phyloP scores from a whole-genome alignment of 192 early-diverging fungal species.

The Podila epicladia region DNA sequence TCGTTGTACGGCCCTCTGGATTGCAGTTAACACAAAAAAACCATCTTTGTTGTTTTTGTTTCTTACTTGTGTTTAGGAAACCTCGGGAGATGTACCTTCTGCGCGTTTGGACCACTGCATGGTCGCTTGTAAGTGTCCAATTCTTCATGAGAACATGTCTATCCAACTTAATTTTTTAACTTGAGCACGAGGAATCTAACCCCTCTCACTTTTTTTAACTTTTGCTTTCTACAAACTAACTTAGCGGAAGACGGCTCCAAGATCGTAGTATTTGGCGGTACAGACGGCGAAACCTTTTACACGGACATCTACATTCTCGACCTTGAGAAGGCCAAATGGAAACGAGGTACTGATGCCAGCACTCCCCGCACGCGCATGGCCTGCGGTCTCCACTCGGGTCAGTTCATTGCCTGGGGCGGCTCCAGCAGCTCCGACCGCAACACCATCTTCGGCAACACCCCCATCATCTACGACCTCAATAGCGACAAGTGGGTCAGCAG shows the following conservation, averaged over 20 bases:
- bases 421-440: slow-evolving; percentile 14
- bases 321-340: slow-evolving; percentile 12
- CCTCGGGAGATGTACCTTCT: not conserved
- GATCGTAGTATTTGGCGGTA: slow-evolving; percentile 34
- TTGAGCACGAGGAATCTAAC: not conserved
- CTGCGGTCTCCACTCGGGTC: slow-evolving; percentile 15
- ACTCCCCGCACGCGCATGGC: slow-evolving; percentile 24
- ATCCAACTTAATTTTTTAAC: not conserved
- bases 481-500: not conserved
- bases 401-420: slow-evolving; percentile 40
- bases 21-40: not conserved
- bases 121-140: not conserved
- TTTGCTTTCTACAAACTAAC: not conserved
- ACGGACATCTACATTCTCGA: slow-evolving; percentile 29
- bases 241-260: slow-evolving; percentile 34
- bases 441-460: not conserved
- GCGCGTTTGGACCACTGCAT: slow-evolving; percentile 3
- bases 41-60: not conserved
- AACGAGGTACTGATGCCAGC: not conserved
- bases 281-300: slow-evolving; percentile 7
- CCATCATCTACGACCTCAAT: not conserved
- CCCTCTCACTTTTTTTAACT: not conserved
- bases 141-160: not conserved
- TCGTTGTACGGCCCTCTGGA: not conserved
- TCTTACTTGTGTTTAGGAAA: not conserved